These are phyloP conservation scores for Globisporangium nodosum DNA, from an alignment of 352 stramenopile species.

Conservation along the genomic window DNA sequence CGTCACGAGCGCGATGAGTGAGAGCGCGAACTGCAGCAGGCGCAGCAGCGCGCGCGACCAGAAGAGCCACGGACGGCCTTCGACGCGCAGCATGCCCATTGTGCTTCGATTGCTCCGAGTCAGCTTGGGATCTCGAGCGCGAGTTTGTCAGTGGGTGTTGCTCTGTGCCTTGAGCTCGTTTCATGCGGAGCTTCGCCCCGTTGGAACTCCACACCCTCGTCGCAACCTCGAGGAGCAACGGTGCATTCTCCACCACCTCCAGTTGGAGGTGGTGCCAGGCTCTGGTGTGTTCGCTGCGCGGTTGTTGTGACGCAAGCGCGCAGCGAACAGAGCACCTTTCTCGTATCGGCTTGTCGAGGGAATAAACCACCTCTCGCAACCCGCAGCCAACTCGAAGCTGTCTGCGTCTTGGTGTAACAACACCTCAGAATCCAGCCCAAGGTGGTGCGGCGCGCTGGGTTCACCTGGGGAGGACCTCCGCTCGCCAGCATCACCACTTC, in stretches of 20 bases:
- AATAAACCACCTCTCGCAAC: too few species aligned
- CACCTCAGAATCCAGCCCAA: too few species aligned
- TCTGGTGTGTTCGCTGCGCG: too few species aligned
- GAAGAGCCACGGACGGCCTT: constrained; percentile 5
- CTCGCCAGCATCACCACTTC: not conserved
- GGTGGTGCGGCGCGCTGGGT: not conserved
- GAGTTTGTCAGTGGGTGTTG: not conserved
- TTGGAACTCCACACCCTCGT: not conserved
- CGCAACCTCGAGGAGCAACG: not conserved
- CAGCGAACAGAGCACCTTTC: too few species aligned
- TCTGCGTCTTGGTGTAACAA: not conserved
- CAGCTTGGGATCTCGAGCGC: not conserved
- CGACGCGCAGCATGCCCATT: not conserved
- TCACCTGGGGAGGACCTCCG: not conserved
- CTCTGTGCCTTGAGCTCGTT: not conserved
- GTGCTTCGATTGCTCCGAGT: not conserved
- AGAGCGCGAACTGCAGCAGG: constrained; percentile 56
- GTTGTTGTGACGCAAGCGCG: too few species aligned
- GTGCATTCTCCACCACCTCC: not conserved
- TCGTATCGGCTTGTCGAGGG: too few species aligned
- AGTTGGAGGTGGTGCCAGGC: too few species aligned
- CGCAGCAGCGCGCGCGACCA: constrained; percentile 42
- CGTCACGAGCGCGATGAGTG: constrained; percentile 48
- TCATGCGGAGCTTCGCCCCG: not conserved
- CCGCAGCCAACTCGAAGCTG: not conserved